Base-by-base conservation (phyloP, 139 green algal species). In the Micromonas commoda region DNA sequence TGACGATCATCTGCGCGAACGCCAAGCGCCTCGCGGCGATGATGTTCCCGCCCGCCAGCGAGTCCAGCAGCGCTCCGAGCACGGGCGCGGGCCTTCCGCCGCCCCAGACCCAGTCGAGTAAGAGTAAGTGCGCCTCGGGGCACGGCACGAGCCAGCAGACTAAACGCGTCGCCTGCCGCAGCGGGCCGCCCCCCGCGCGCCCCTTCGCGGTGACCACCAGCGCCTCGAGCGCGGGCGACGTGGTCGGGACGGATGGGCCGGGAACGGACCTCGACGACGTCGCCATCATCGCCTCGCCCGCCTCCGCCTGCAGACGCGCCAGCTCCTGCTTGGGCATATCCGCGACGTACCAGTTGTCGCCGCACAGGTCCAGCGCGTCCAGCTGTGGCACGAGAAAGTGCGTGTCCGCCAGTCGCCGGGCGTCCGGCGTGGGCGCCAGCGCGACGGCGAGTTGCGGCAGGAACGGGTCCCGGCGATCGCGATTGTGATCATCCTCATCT, bases 1-100 rank as follows among this genome's bases (percentile, higher is more conserved):
- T 64, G 68, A 75, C 68, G 38, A 75, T 75, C 68, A 75, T 75
- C 68, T 75, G 68, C 68, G 68, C 68, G 68, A 75, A 75, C 33
- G 68, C 68, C 0, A 75, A 2, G 24, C 29, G 60, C 3, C 68
- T 26, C 37, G 68, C 68, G 3, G 23, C 24, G 13, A 64, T n/a
- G 21, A 75, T 29, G 53, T 75, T 37, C 23, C 68, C 68, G 3
- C 19, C 13, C 3, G 68, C 37, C 3, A 38, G 29, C 21, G 26
- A 26, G 29, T 75, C 68, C 19, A 75, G 34, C 37, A 61, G 31
- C 2, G 68, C 68, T 35, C 68, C 68, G 4, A 75, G 53, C 26
- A 61, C 68, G 20, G 31, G 21, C 2, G 37, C 24, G 24, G 68
- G 68, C 38, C 68, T 23, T 24, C 68, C 68, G 37, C 68, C 68